A percentile compares a stretch with the other conserved stretches of the same genome.
These are phyloP conservation scores for Berberis thunbergii DNA, from an alignment of 164 flowering plant genomes.

Conservation along the genomic window DNA sequence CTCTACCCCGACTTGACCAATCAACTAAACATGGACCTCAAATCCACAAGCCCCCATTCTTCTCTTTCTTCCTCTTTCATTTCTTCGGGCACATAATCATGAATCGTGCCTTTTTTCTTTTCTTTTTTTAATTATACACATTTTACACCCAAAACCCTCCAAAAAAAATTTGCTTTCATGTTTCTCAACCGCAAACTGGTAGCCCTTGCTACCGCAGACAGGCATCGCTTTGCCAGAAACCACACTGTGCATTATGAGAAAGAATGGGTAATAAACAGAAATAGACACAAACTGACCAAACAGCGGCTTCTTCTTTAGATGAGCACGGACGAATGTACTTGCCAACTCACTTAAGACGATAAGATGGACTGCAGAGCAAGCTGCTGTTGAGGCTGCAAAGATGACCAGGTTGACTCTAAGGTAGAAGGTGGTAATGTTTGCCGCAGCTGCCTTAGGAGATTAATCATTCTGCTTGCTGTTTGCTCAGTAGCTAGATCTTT, in stretches of 20 bases:
- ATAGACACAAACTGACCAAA: slow-evolving; percentile 9
- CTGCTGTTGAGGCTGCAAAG: slow-evolving; percentile 93
- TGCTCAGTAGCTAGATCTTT: slow-evolving; percentile 90
- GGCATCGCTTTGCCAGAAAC: slow-evolving; percentile 13
- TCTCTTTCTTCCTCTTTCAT: not conserved
- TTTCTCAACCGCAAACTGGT: slow-evolving; percentile 9
- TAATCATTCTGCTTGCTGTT: slow-evolving; percentile 74
- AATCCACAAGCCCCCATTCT: not conserved
- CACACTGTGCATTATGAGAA: slow-evolving; percentile 26
- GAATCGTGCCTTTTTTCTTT: slow-evolving; percentile 1
- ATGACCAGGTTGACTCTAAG: slow-evolving; percentile 78
- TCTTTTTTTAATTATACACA: slow-evolving; percentile 27
- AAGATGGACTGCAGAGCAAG: slow-evolving; percentile 83
- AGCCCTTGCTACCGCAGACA: slow-evolving; percentile 20
- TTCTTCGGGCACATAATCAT: not conserved
- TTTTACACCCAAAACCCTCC: slow-evolving; percentile 21
- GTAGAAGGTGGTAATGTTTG: slow-evolving; percentile 84
- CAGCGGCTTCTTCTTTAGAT: slow-evolving; percentile 2
- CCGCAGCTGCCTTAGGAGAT: slow-evolving; percentile 80
- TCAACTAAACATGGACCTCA: not conserved
- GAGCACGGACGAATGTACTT: not conserved
- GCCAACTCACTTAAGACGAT: slow-evolving; percentile 28
- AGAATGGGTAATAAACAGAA: slow-evolving; percentile 34
- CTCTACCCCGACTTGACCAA: not conserved
- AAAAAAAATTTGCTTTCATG: not conserved